Conservation (phyloP, 768 basidiomycete genomes). For the Lenzites betulinus region DNA sequence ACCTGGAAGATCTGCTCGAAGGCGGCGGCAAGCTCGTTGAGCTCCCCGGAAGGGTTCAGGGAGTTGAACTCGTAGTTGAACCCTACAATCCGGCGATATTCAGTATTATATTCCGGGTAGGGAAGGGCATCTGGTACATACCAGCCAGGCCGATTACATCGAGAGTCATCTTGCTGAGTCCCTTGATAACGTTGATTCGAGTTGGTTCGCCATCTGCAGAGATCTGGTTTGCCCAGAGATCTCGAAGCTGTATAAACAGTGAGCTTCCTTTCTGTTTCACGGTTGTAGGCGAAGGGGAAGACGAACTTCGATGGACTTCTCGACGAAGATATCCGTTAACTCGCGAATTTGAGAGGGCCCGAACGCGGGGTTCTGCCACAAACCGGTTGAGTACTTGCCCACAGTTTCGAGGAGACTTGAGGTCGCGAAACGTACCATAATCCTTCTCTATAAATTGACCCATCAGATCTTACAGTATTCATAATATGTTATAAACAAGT, state of each 20-base stretch:
- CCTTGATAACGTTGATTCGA: constrained; percentile 35
- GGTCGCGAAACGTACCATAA: constrained; percentile 28
- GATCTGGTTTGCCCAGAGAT: constrained; percentile 33
- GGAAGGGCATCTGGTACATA: constrained; percentile 8
- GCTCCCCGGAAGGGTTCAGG: constrained; percentile 28
- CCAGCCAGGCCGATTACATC: constrained; percentile 47
- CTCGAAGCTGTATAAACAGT: constrained; percentile 19
- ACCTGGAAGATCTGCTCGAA: constrained; percentile 31
- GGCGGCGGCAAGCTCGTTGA: constrained; percentile 36
- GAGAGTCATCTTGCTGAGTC: constrained; percentile 39
- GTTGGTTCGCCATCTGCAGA: constrained; percentile 24
- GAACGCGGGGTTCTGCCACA: constrained; percentile 61
- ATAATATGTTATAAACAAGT: background rate
- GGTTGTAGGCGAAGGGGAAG: too few species aligned
- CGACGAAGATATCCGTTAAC: constrained; percentile 56
- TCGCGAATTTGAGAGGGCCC: constrained; percentile 58
- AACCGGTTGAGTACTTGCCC: background rate
- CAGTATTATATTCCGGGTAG: background rate
- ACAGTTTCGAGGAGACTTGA: background rate
- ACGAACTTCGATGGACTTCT: constrained; percentile 52
- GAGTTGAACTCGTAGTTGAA: constrained; percentile 40
- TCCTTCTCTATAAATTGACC: constrained; percentile 14
- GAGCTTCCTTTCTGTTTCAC: background rate
- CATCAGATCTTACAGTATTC: background rate
- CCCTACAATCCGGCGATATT: constrained; percentile 25